A percentile compares a stretch with the other conserved stretches of the same genome.
These are phyloP conservation scores for Fremontodendron californicum DNA, from an alignment of 345 rosid species.

Conservation along the genomic window DNA sequence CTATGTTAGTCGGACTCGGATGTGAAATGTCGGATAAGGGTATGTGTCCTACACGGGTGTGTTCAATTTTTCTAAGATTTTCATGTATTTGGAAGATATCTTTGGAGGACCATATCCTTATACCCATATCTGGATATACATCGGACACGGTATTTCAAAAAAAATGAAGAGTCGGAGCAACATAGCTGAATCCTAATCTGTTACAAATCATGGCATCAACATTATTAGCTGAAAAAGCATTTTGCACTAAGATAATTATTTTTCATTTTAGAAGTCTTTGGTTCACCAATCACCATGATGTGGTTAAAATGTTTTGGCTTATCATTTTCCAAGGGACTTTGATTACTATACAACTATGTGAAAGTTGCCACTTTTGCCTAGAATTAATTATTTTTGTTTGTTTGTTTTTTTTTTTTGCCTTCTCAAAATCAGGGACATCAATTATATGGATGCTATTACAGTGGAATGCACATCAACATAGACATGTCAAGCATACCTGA, in stretches of 20 bases:
- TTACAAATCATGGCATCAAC: neutral
- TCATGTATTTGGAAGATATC: no score
- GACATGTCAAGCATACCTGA: constrained; percentile 34
- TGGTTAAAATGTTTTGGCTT: neutral
- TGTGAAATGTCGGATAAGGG: no score
- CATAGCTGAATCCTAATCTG: no score
- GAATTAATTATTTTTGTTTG: neutral
- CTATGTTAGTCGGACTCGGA: no score
- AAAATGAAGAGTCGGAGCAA: no score
- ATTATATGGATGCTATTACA: constrained; percentile 85
- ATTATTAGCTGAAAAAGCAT: neutral
- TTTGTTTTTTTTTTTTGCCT: neutral
- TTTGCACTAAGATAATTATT: neutral
- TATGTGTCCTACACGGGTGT: no score
- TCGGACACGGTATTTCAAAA: no score
- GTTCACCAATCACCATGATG: neutral
- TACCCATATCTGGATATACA: no score
- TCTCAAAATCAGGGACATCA: constrained; percentile 56
- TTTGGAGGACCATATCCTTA: no score
- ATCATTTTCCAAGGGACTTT: neutral
- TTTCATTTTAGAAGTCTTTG: neutral
- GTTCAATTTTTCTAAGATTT: no score
- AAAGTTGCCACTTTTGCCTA: constrained; percentile 4
- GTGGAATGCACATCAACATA: constrained; percentile 58
- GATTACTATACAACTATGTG: neutral